A percentile compares a stretch with the other conserved stretches of the same genome.
Evolutionary conservation across 2,329 filamentous ascomycete genomes (phyloP).

Genomic region (Ceratocystis huliohia): DNA sequence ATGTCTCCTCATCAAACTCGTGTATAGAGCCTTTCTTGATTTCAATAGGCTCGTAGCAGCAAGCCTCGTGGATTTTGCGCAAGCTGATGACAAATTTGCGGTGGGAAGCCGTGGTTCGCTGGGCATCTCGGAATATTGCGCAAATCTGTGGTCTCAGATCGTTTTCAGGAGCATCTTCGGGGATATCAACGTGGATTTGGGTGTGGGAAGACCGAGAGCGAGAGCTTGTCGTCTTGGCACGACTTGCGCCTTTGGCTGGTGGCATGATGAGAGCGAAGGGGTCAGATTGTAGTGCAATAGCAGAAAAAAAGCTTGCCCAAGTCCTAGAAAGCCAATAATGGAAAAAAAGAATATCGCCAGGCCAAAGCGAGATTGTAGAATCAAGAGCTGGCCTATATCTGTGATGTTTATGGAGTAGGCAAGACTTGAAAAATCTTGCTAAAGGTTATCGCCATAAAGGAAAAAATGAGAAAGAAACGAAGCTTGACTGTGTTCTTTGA

Average conservation of each 20-base stretch:
- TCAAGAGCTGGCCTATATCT: not conserved
- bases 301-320: not conserved
- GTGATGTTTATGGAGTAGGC: not conserved
- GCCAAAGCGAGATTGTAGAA: not conserved
- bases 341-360: not conserved
- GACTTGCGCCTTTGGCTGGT: slow-evolving; percentile 35
- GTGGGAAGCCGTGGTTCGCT: slow-evolving; percentile 80
- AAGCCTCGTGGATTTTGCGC: slow-evolving; percentile 81
- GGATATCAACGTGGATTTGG: slow-evolving; percentile 35
- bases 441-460: not conserved
- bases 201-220: slow-evolving; percentile 35
- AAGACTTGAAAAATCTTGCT: not conserved
- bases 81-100: slow-evolving; percentile 78
- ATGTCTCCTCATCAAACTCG: slow-evolving; percentile 71
- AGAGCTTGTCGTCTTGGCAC: slow-evolving; percentile 32
- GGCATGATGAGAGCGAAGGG: slow-evolving; percentile 28
- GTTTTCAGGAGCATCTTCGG: slow-evolving; percentile 58
- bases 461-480: not conserved
- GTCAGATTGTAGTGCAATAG: not conserved
- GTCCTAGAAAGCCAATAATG: not conserved
- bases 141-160: slow-evolving; percentile 62
- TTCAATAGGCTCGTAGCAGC: slow-evolving; percentile 50
- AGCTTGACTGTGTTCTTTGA: slow-evolving; percentile 1
- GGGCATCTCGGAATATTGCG: slow-evolving; percentile 64
- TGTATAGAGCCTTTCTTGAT: slow-evolving; percentile 41